Conservation (phyloP, 257 asterid genomes). For the Nicotiana otophora region DNA sequence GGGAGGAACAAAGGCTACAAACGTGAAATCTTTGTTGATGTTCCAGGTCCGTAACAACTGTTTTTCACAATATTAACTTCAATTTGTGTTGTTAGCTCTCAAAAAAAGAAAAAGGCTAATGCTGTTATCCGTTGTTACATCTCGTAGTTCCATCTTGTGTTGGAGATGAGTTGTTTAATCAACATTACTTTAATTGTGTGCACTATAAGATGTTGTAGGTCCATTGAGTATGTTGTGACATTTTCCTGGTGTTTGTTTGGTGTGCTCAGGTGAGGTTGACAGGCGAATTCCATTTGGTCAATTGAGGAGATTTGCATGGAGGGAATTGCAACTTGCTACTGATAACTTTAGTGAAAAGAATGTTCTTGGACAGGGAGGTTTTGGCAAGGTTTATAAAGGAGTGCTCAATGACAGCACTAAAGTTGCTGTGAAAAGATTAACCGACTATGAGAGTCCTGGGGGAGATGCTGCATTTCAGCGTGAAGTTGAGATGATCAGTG, state of each 20-base stretch:
- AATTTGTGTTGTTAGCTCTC: not conserved
- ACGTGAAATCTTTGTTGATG: slow-evolving; percentile 82
- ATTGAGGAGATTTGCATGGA: slow-evolving; percentile 83
- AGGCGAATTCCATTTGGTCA: slow-evolving; percentile 90
- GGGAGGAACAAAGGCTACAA: slow-evolving; percentile 46
- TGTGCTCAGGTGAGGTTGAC: slow-evolving; percentile 76
- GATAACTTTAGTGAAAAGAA: slow-evolving; percentile 81
- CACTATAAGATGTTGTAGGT: not conserved
- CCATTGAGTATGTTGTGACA: not conserved
- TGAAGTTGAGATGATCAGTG: slow-evolving; percentile 98
- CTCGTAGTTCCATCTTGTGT: not conserved
- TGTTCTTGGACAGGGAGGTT: slow-evolving; percentile 95
- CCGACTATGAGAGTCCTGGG: slow-evolving; percentile 88
- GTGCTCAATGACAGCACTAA: slow-evolving; percentile 65
- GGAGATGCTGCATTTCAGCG: slow-evolving; percentile 95
- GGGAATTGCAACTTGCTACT: slow-evolving; percentile 87
- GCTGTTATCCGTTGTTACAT: not conserved
- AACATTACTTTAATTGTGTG: not conserved
- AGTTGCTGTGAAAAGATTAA: slow-evolving; percentile 88
- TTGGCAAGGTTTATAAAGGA: slow-evolving; percentile 94
- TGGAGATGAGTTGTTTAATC: not conserved
- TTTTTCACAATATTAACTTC: not conserved
- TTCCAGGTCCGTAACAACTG: slow-evolving; percentile 54
- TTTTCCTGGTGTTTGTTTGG: slow-evolving; percentile 8
- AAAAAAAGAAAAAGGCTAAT: not conserved